Conservation (phyloP, 2,329 filamentous ascomycete genomes). For the Fusarium armeniacum region DNA sequence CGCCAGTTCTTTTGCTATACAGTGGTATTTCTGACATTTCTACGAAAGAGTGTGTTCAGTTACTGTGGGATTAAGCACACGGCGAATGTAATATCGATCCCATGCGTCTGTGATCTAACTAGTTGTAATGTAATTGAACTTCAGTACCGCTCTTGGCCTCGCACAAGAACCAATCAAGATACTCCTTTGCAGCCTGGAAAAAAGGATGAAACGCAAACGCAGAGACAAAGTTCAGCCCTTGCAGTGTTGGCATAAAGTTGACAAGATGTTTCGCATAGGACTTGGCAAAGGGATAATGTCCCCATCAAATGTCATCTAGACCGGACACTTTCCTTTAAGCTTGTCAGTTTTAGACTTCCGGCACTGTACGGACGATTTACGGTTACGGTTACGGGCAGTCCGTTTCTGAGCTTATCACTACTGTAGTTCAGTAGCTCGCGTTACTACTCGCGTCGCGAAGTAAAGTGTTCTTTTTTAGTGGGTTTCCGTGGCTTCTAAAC, state of each 20-base stretch:
- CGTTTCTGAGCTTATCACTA: neutral
- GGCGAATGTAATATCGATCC: neutral
- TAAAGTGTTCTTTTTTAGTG: neutral
- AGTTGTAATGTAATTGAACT: neutral
- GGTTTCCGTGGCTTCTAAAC: no score
- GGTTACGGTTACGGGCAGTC: neutral
- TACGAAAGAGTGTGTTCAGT: neutral
- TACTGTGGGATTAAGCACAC: neutral
- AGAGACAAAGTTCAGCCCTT: no score
- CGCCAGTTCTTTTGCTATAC: neutral
- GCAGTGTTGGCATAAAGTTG: no score
- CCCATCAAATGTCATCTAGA: no score
- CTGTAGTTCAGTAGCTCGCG: neutral
- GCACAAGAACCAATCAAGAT: neutral
- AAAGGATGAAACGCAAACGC: neutral
- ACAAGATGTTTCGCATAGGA: no score
- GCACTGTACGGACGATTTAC: neutral
- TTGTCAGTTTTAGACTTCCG: neutral
- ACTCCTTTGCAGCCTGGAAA: neutral
- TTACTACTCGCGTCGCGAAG: slow-evolving; percentile 4
- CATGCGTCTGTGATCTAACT: neutral
- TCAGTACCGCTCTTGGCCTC: neutral
- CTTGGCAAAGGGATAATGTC: no score
- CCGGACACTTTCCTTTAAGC: neutral
- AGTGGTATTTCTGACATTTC: neutral